Evolutionary conservation across 2,329 filamentous ascomycete genomes (phyloP).

Genomic region (Xylariaceae sp.): DNA sequence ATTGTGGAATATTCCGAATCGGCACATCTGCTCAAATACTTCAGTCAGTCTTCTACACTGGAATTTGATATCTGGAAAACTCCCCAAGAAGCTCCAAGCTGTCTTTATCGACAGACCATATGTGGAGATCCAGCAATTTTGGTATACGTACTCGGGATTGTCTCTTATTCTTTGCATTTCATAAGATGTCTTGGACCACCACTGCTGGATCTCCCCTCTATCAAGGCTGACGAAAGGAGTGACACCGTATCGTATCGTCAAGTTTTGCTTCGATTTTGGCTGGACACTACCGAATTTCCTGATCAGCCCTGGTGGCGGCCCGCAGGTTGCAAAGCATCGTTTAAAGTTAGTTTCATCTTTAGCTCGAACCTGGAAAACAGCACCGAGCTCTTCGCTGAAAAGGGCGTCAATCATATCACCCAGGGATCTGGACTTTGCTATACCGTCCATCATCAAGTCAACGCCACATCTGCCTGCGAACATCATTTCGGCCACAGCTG

Average conservation of each 20-base stretch:
- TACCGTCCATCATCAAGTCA: conserved; percentile 76
- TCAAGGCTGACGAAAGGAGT: conserved; percentile 64
- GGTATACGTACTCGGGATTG: conserved; percentile 54
- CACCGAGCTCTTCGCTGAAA: conserved; percentile 95
- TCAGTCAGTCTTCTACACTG: neutral
- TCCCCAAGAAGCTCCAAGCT: neutral
- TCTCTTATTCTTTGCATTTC: conserved; percentile 89
- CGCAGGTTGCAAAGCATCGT: conserved; percentile 85
- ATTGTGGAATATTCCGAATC: conserved; percentile 78
- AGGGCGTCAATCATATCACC: conserved; percentile 69
- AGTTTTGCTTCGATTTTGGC: conserved; percentile 64
- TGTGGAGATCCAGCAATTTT: neutral
- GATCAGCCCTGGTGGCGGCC: conserved; percentile 75
- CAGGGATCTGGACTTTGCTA: conserved; percentile 58
- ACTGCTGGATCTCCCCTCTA: conserved; percentile 73
- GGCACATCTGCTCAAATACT: conserved; percentile 51
- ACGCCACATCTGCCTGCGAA: conserved; percentile 90
- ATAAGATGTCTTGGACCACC: conserved; percentile 84
- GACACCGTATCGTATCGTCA: conserved; percentile 70
- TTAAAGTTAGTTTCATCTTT: conserved; percentile 81
- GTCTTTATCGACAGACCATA: no score
- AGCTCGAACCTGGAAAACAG: conserved; percentile 90
- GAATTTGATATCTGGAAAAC: neutral
- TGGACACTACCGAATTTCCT: conserved; percentile 78
- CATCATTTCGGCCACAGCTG: conserved; percentile 84